A percentile compares a stretch with the other conserved stretches of the same genome.
phyloP scores from a whole-genome alignment of 208 protist genomes.

The Crithidia mellificae region DNA sequence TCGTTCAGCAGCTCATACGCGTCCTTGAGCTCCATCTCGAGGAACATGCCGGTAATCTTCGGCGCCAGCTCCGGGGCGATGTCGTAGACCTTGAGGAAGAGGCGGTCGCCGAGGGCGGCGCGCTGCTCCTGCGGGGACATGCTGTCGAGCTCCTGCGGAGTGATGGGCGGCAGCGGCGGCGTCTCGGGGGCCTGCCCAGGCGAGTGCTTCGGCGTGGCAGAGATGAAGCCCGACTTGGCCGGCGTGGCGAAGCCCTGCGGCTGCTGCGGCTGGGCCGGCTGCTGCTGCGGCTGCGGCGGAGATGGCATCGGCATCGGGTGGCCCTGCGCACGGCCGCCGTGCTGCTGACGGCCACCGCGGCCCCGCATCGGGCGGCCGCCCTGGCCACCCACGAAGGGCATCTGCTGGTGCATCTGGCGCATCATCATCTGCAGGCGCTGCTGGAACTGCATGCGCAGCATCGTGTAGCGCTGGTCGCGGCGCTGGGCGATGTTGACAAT shows the following conservation, averaged over 20 bases:
- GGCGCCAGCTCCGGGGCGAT: conserved; percentile 80
- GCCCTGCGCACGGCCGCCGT: conserved; percentile 38
- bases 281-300: conserved; percentile 28
- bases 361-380: conserved; percentile 39
- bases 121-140: conserved; percentile 92
- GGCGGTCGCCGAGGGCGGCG: conserved; percentile 86
- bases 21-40: conserved; percentile 79
- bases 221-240: conserved; percentile 44
- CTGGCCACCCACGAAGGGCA: conserved; percentile 28
- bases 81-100: conserved; percentile 89
- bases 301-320: conserved; percentile 41
- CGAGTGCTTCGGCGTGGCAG: conserved; percentile 65
- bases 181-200: conserved; percentile 70
- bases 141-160: conserved; percentile 67
- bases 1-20: conserved; percentile 75
- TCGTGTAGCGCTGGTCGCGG: conserved; percentile 95
- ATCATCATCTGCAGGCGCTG: conserved; percentile 90
- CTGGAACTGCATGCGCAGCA: conserved; percentile 95
- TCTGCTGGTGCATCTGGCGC: conserved; percentile 68
- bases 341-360: conserved; percentile 39
- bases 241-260: conserved; percentile 51
- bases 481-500: conserved; percentile 98
- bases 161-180: conserved; percentile 83
- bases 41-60: conserved; percentile 91
- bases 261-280: conserved; percentile 32